Base-by-base conservation (phyloP, 1,284 basidiomycete species). In the Puccinia brachypodii region DNA sequence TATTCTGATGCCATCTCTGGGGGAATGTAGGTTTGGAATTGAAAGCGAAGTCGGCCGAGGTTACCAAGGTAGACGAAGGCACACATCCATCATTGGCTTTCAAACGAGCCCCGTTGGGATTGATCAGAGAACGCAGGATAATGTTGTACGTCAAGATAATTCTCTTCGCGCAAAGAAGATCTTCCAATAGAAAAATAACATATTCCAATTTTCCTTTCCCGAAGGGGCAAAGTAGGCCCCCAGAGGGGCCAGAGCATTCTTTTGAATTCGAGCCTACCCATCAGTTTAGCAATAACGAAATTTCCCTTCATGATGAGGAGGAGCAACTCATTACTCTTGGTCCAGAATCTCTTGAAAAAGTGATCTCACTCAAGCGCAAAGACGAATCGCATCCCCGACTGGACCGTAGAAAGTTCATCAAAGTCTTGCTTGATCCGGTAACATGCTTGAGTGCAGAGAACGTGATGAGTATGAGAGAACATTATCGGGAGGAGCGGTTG, bases 381-480 rank as follows among this genome's bases (percentile, higher is more conserved):
- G 72, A 50, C 36, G 47, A 36, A 50, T 44, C 60, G 4, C 60
- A 31, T 6, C 60, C 60, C 42, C 56, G 13, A 13, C 9, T 36
- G 6, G 69, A 72, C 28, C 75, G 75, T 33, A 13, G 60, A 76
- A 76, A 76, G 33, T 44, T 76, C 16, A 44, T 42, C 38, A 76
- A 76, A 66, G 75, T 76, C n/a, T 66, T 76, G n/a, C 42, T 66
- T 14, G 75, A 76, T 66, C 47, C 75, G 42, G 42, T 50, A 13
- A 64, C 60, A 14, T 64, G 58, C 16, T 42, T 76, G 40, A 76
- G 58, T 40, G 58, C 75, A 47, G 75, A 64, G 50, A 42, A 66
- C 9, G 2, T 76, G 40, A 76, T 50, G 40, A 47, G 16, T 28
- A 76, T 76, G 75, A 76, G 75, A 64, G 11, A 76, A 47, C 36